phyloP scores from a whole-genome alignment of 75 land plant genomes.

The Selaginella moellendorffii region DNA sequence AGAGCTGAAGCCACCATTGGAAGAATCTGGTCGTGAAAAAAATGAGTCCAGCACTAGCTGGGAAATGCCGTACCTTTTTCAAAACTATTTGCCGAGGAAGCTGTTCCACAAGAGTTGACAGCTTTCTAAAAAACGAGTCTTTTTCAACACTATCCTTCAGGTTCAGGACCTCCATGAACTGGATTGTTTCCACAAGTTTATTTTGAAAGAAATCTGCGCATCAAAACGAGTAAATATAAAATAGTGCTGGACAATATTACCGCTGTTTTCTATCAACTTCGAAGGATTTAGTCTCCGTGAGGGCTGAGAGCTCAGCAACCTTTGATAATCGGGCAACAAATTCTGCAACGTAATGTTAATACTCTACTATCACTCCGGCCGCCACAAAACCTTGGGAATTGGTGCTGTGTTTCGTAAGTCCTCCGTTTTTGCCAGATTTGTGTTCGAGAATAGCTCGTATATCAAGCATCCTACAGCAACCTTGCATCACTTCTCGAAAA shows the following conservation, averaged over 20 bases:
- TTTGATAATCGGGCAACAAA: slow-evolving; percentile 96
- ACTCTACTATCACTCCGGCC: too few species aligned
- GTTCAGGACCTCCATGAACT: slow-evolving; percentile 91
- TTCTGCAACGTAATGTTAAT: slow-evolving; percentile 33
- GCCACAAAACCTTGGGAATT: slow-evolving; percentile 73
- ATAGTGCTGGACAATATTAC: too few species aligned
- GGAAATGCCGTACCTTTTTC: too few species aligned
- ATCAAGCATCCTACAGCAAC: slow-evolving; percentile 69
- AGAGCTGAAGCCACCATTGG: slow-evolving; percentile 88
- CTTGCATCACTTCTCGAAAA: background rate
- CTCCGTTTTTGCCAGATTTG: slow-evolving; percentile 67
- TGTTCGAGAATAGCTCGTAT: slow-evolving; percentile 74
- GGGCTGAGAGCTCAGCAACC: slow-evolving; percentile 80
- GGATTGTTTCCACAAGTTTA: slow-evolving; percentile 95
- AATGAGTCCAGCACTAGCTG: too few species aligned
- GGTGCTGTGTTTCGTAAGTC: slow-evolving; percentile 70
- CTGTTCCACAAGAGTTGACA: slow-evolving; percentile 84
- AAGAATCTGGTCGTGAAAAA: slow-evolving; percentile 24
- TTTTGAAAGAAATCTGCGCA: slow-evolving; percentile 93
- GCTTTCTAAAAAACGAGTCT: slow-evolving; percentile 93
- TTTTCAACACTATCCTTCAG: slow-evolving; percentile 97
- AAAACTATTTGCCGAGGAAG: slow-evolving; percentile 94
- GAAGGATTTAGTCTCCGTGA: slow-evolving; percentile 76
- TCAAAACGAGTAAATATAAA: too few species aligned
- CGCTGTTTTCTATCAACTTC: slow-evolving; percentile 89